Percentiles rank a stretch among this genome's conserved stretches.
These are phyloP conservation scores for Halophytophthora polymorphica DNA, from an alignment of 352 stramenopile species.

Conservation along the genomic window DNA sequence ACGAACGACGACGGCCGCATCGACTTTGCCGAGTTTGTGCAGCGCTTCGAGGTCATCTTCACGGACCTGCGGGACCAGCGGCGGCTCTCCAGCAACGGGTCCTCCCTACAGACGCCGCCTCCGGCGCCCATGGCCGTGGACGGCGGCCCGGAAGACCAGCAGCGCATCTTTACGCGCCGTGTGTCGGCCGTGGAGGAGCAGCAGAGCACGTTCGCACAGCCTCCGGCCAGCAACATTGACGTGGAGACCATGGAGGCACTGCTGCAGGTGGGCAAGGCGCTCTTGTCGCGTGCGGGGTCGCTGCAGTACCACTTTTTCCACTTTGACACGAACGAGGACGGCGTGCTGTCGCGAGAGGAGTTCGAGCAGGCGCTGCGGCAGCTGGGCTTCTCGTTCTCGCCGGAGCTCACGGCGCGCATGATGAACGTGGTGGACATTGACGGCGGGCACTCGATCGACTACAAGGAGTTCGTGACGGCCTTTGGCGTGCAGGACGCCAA, in stretches of 20 bases:
- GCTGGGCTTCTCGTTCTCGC: conserved; percentile 61
- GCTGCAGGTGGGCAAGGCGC: conserved; percentile 69
- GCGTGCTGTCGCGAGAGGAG: conserved; percentile 73
- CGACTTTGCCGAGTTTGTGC: conserved; percentile 89
- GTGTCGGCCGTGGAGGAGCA: conserved; percentile 55
- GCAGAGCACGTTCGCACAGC: conserved; percentile 55
- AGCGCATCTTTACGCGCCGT: conserved; percentile 41
- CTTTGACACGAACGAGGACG: conserved; percentile 84
- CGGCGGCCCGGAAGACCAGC: conserved; percentile 5
- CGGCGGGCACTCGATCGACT: conserved; percentile 87
- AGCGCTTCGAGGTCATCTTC: conserved; percentile 92
- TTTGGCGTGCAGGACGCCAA: conserved; percentile 86
- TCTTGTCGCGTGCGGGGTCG: conserved; percentile 72
- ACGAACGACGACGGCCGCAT: conserved; percentile 91
- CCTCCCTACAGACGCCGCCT: conserved; percentile 8
- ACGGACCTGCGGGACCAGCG: conserved; percentile 49
- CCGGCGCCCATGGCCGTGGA: conserved; percentile 20
- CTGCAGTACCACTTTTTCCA: conserved; percentile 81
- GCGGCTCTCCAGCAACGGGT: too few relatives aligned
- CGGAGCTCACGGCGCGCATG: conserved; percentile 63
- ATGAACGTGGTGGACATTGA: conserved; percentile 88
- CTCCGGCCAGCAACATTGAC: conserved; percentile 60
- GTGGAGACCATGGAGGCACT: conserved; percentile 81
- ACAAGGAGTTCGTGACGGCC: conserved; percentile 90
- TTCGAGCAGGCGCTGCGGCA: conserved; percentile 71